Base-by-base conservation (phyloP, 2,329 filamentous ascomycete species). In the Apiospora malaysiana region DNA sequence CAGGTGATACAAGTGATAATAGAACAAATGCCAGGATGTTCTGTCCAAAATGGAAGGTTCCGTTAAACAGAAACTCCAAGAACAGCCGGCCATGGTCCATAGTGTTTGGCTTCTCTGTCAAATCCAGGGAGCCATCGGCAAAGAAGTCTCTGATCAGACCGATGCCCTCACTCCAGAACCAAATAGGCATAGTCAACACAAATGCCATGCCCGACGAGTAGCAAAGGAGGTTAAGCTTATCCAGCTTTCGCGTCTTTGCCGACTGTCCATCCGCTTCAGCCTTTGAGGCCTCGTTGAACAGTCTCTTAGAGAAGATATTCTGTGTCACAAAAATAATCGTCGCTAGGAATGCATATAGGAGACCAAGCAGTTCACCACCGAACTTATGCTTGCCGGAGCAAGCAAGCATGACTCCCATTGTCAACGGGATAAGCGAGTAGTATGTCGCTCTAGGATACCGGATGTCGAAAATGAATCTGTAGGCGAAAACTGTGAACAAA, bases 151-250 rank as follows among this genome's bases (percentile, higher is more conserved):
- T 84, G 2, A 97, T 82, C 32, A 99, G 87, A 2, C 85, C 86
- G 73, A 95, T 89, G 2, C 95, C 96, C 82, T 99, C 96, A 45
- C 90, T 91, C 89, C 94, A 95, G 73, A 98, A 89, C 96, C 96
- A 99, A 69, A 98, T 93, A 0, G 96, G 96, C 16, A 92, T 82
- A 0, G 95, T 98, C 69, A 98, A 86, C 70, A 97, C 77, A 76
- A 99, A 97, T 0, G 96, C 96, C 75, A 98, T 86, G 23, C 93
- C 94, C 0, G 95, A 97, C n/a, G 95, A 98, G 80, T 99, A 99
- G 85, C 93, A 98, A 4, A 99, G 87, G 23, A 99, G 86, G 79
- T 99, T 99, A 51, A 99, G 89, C 83, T 99, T 99, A 83, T 99
- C 96, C 23, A 98, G 88, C 82, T 97, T 98, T 73, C 91, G 90